Conservation (phyloP, 257 asterid genomes). For the Solanum dulcamara region DNA sequence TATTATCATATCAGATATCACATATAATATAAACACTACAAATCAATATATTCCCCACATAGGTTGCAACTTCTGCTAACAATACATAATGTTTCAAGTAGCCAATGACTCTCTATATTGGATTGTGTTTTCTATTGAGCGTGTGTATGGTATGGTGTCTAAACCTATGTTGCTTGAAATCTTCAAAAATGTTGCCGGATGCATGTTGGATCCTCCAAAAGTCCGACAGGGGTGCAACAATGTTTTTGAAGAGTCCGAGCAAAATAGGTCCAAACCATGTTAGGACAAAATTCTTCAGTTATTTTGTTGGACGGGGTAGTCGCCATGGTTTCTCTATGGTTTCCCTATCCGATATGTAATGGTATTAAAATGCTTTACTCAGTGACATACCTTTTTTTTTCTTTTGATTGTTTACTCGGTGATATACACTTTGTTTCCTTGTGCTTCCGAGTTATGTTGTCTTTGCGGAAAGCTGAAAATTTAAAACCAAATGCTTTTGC, state of each 20-base stretch:
- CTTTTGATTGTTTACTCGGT: not conserved
- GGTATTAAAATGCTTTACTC: not conserved
- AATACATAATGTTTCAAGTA: not conserved
- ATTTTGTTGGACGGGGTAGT: not conserved
- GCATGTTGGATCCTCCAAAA: not conserved
- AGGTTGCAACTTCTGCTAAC: not conserved
- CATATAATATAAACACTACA: not conserved
- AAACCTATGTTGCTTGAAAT: not conserved
- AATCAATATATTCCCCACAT: not conserved
- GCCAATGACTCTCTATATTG: not conserved
- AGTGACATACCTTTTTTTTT: not conserved
- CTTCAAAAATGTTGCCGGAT: not conserved
- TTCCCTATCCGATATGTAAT: not conserved
- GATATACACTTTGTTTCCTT: not conserved
- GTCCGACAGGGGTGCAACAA: not conserved
- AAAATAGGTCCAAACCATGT: not conserved
- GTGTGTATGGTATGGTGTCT: not conserved
- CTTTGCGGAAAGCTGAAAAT: not conserved
- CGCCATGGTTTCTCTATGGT: not conserved
- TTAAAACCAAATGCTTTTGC: not conserved
- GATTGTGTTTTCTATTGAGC: not conserved
- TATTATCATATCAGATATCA: not conserved
- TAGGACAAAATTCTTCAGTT: not conserved
- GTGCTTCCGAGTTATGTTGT: not conserved
- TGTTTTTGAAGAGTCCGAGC: not conserved